Conservation (phyloP, 2,329 filamentous ascomycete species). For the Lecanicillium sp. region DNA sequence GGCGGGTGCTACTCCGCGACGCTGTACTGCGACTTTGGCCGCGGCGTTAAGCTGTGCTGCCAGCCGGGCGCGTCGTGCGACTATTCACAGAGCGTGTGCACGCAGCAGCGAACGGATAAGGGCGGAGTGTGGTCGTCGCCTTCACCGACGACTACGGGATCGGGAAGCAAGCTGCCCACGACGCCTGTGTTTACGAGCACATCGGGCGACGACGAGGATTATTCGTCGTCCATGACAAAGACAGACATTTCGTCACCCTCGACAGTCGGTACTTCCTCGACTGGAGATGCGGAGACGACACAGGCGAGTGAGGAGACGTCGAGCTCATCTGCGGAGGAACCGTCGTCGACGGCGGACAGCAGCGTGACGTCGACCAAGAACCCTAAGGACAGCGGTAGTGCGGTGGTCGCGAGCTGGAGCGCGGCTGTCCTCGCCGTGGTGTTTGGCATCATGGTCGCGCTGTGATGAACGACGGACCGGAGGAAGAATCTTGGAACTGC, state of each 20-base stretch:
- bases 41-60: slow-evolving; percentile 5
- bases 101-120: background rate
- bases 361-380: slow-evolving; percentile 5
- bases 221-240: background rate
- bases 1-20: slow-evolving; percentile 3
- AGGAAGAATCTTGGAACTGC: background rate
- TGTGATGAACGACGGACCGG: background rate
- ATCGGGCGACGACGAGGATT: background rate
- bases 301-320: background rate
- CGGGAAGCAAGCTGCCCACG: slow-evolving; percentile 1
- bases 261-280: too few relatives aligned
- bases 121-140: slow-evolving; percentile 4
- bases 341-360: background rate
- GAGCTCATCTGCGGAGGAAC: background rate
- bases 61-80: slow-evolving; percentile 8
- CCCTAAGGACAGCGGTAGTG: slow-evolving; percentile 6
- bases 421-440: slow-evolving; percentile 2
- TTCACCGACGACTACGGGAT: background rate
- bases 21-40: slow-evolving; percentile 3
- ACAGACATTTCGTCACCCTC: background rate
- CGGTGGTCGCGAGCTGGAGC: slow-evolving; percentile 7
- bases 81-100: slow-evolving; percentile 9
- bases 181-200: slow-evolving; percentile 4
- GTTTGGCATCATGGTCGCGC: slow-evolving; percentile 7
- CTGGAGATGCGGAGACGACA: background rate